Conservation (phyloP, 2,329 filamentous ascomycete species). For the Rutstroemia sydowiana region DNA sequence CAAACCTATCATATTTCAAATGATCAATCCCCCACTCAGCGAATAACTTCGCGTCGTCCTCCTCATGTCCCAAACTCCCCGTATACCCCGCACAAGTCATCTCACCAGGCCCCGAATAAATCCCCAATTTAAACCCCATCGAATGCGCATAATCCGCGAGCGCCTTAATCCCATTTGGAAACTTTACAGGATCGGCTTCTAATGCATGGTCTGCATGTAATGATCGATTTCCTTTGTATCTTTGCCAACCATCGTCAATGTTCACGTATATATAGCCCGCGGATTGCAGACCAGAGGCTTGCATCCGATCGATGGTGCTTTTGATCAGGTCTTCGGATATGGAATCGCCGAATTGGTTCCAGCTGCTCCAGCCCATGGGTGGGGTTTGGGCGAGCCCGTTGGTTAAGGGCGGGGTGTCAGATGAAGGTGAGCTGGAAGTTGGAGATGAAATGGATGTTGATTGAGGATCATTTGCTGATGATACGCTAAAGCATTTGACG, state of each 20-base stretch:
- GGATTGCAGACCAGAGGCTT: conserved; percentile 43
- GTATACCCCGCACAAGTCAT: conserved; percentile 35
- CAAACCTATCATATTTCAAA: conserved; percentile 50
- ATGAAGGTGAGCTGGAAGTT: no score
- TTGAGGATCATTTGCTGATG: no score
- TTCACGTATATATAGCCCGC: conserved; percentile 50
- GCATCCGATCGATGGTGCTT: conserved; percentile 39
- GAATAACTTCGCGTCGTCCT: conserved; percentile 44
- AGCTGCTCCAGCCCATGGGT: conserved; percentile 37
- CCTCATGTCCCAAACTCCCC: conserved; percentile 42
- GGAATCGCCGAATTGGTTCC: conserved; percentile 46
- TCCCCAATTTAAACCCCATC: conserved; percentile 43
- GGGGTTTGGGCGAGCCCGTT: conserved; percentile 36
- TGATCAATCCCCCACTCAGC: conserved; percentile 46
- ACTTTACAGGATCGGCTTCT: conserved; percentile 34
- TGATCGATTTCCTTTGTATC: conserved; percentile 36
- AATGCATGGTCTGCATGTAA: conserved; percentile 36
- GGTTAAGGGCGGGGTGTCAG: no score
- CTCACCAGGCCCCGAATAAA: conserved; percentile 42
- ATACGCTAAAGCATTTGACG: no score
- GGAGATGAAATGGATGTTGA: no score
- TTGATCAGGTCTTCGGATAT: conserved; percentile 44
- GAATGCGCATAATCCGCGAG: conserved; percentile 41
- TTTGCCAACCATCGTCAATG: conserved; percentile 49
- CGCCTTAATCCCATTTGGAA: conserved; percentile 40